Evolutionary conservation across 768 basidiomycete genomes (phyloP), one percentile per base, ranked within the genome.

Genomic region (Lactarius deliciosus): DNA sequence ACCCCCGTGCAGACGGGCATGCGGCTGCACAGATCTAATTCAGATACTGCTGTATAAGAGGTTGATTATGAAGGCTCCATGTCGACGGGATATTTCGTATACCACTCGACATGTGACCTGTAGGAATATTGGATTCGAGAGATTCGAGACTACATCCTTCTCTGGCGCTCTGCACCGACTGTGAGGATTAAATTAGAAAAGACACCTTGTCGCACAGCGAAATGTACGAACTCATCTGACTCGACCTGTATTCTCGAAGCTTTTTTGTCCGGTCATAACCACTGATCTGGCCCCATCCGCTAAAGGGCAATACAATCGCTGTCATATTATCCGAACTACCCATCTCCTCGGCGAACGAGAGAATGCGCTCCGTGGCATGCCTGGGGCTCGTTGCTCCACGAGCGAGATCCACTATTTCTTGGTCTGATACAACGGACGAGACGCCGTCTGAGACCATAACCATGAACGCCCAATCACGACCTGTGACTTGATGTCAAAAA

Each of bases 381-480:
- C 85, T 87, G 0, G 96, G 96, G 71, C 87, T 85, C 10, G 78
- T 74, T 8, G 89, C 86, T 55, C 81, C 81, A 59, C 95, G 82
- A 7, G 88, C 90, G 54, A 99, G 86, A 75, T 98, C 97, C 38
- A 92, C 86, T 67, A 99, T 89, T 78, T 99, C 97, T 68, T 92
- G 91, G 75, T 98, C 95, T 0, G 95, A 95, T 53, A 97, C 82
- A 56, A 92, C 84, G 41, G 92, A 93, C 1, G 94, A 92, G 58
- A 98, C 84, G 6, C 97, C 97, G 75, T 99, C 97, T 11, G 95
- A 96, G n/a, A 96, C 81, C 16, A 96, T 81, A 34, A 95, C 83
- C 71, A 96, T 81, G 75, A 89, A 96, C 0, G 95, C 89, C 86
- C 92, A 95, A 61, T 92, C 87, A 10, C 80, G 75, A 60, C 92